phyloP scores from a whole-genome alignment of 257 asterid species.

The Solanum lycopersicoides region DNA sequence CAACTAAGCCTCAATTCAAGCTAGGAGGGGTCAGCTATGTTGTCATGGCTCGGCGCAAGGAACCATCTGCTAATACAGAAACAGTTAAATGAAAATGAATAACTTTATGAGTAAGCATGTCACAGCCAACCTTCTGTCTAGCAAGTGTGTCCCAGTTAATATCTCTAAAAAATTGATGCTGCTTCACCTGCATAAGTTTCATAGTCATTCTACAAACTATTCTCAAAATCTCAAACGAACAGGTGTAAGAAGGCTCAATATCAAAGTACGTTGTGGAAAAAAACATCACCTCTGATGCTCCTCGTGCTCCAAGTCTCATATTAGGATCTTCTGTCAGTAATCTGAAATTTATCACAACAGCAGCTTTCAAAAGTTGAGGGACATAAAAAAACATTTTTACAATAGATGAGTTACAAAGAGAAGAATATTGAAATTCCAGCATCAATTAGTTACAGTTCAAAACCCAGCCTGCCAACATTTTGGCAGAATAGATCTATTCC shows the following conservation, averaged over 20 bases:
- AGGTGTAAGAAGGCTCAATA: neutral
- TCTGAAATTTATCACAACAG: conserved; percentile 24
- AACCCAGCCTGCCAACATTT: neutral
- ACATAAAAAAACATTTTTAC: neutral
- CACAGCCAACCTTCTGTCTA: conserved; percentile 67
- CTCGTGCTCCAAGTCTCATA: conserved; percentile 91
- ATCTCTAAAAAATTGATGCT: conserved; percentile 83
- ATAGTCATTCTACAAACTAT: neutral
- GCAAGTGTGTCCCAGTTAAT: conserved; percentile 99
- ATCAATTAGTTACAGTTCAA: neutral
- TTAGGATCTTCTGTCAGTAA: conserved; percentile 92
- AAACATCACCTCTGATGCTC: conserved; percentile 75
- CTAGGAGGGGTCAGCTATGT: neutral
- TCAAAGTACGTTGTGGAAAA: neutral
- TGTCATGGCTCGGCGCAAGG: neutral
- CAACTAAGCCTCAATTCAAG: neutral
- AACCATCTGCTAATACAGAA: neutral
- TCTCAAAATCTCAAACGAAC: neutral
- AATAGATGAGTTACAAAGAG: neutral
- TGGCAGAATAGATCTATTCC: neutral
- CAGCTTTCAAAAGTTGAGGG: neutral
- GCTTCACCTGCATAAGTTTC: conserved; percentile 63
- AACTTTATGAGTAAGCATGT: neutral
- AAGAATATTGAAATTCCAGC: neutral
- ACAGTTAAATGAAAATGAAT: neutral